A percentile compares a stretch with the other conserved stretches of the same genome.
Evolutionary conservation across 2,329 filamentous ascomycete species (phyloP).

Genomic region (Hymenoscyphus scutula): DNA sequence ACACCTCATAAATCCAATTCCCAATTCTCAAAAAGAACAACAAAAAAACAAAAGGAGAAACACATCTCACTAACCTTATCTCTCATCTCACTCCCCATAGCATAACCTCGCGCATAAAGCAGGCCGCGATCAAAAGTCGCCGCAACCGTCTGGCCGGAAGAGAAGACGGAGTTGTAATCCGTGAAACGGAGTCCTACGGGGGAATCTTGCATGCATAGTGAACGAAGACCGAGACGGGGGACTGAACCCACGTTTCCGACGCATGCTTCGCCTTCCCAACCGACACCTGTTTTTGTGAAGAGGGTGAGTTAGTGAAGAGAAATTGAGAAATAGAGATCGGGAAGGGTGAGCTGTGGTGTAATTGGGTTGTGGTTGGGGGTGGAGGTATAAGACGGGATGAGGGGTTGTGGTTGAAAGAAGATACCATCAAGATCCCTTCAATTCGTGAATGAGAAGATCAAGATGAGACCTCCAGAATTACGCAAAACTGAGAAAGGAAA

Average conservation of each 20-base stretch:
- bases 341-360: too few relatives aligned
- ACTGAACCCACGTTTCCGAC: conserved; percentile 33
- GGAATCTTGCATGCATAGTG: conserved; percentile 37
- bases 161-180: conserved; percentile 68
- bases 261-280: conserved; percentile 32
- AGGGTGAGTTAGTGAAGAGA: background rate
- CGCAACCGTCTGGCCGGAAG: conserved; percentile 66
- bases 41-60: too few relatives aligned
- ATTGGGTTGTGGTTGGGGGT: too few relatives aligned
- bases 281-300: background rate
- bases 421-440: too few relatives aligned
- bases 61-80: conserved; percentile 47
- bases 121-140: conserved; percentile 67
- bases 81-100: conserved; percentile 60
- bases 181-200: conserved; percentile 44
- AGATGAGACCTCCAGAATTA: too few relatives aligned
- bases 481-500: background rate
- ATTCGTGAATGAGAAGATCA: background rate
- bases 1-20: background rate
- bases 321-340: background rate
- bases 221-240: conserved; percentile 36
- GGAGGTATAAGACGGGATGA: too few relatives aligned
- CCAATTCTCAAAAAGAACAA: background rate
- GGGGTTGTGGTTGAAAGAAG: too few relatives aligned
- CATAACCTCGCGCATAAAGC: conserved; percentile 49